Conservation (phyloP, 2,329 filamentous ascomycete genomes). For the Metarhizium guizhouense region DNA sequence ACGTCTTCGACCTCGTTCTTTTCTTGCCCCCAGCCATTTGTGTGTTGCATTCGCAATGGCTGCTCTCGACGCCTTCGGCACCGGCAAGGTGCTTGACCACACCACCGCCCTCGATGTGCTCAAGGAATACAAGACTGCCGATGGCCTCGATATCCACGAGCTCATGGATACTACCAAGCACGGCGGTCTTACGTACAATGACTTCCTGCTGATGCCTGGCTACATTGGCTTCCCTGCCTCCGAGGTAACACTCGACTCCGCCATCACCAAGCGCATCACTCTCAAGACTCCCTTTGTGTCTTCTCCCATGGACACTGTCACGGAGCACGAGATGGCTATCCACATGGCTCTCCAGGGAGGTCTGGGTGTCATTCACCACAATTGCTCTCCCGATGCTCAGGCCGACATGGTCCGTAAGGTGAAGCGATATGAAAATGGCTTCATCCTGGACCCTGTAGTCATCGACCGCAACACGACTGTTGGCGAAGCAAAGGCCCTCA, state of each 20-base stretch:
- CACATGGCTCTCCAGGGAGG: slow-evolving; percentile 87
- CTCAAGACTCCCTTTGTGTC: slow-evolving; percentile 96
- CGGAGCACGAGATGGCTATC: slow-evolving; percentile 98
- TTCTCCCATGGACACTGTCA: slow-evolving; percentile 99
- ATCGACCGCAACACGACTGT: slow-evolving; percentile 83
- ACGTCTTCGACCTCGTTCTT: slow-evolving; percentile 11
- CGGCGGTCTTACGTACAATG: slow-evolving; percentile 95
- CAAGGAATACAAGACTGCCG: slow-evolving; percentile 67
- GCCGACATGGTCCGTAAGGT: slow-evolving; percentile 99
- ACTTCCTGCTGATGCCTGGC: slow-evolving; percentile 92
- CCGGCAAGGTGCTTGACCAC: slow-evolving; percentile 59
- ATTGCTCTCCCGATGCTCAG: slow-evolving; percentile 95
- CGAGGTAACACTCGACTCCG: slow-evolving; percentile 79
- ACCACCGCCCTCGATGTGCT: slow-evolving; percentile 71
- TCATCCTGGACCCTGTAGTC: slow-evolving; percentile 93
- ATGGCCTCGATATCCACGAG: slow-evolving; percentile 81
- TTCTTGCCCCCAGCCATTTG: slow-evolving; percentile 12
- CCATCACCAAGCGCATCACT: slow-evolving; percentile 88
- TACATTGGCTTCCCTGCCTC: slow-evolving; percentile 97
- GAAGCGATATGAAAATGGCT: slow-evolving; percentile 98
- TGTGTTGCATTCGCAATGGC: slow-evolving; percentile 48
- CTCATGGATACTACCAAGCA: slow-evolving; percentile 86
- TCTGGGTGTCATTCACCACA: slow-evolving; percentile 95
- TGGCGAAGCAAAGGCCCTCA: slow-evolving; percentile 81
- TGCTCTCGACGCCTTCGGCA: slow-evolving; percentile 38